Percentiles rank a stretch among this genome's conserved stretches.
Conservation (phyloP, 1,284 basidiomycete species). For the Psilocybe mexicana region DNA sequence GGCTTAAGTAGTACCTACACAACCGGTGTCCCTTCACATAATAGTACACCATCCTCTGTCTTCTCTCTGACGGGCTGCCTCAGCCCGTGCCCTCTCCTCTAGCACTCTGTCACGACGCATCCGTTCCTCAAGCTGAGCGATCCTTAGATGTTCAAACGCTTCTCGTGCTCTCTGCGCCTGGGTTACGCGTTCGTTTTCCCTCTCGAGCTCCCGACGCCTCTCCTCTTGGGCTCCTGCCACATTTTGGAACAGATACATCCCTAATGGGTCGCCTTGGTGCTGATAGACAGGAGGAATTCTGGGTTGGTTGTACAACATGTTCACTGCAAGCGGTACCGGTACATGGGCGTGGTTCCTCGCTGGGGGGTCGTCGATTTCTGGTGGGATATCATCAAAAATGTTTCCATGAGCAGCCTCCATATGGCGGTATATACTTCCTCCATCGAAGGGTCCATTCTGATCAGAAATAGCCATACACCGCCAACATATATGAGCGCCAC, state of each 20-base stretch:
- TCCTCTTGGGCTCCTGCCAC: too few species aligned
- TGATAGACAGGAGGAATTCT: too few species aligned
- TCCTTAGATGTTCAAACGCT: neutral
- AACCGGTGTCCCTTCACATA: conserved; percentile 5
- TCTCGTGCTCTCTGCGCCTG: neutral
- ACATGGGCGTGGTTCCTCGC: neutral
- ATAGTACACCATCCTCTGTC: conserved; percentile 13
- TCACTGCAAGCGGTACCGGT: too few species aligned
- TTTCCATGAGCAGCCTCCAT: conserved; percentile 19
- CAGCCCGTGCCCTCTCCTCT: neutral
- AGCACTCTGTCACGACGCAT: neutral
- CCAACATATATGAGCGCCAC: conserved; percentile 58
- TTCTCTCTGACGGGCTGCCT: neutral
- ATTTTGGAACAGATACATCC: too few species aligned
- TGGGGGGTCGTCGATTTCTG: neutral
- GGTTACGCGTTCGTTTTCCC: neutral
- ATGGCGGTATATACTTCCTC: conserved; percentile 19
- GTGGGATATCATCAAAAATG: conserved; percentile 13
- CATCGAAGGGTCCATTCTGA: conserved; percentile 7
- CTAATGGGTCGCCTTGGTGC: too few species aligned
- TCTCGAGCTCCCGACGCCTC: too few species aligned
- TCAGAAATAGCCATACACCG: conserved; percentile 31
- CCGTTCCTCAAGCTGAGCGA: neutral
- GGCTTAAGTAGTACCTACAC: neutral
- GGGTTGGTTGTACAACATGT: too few species aligned